Percentiles rank a stretch among this genome's conserved stretches.
phyloP scores from a whole-genome alignment of 768 basidiomycete species.

The Serendipita vermifera region DNA sequence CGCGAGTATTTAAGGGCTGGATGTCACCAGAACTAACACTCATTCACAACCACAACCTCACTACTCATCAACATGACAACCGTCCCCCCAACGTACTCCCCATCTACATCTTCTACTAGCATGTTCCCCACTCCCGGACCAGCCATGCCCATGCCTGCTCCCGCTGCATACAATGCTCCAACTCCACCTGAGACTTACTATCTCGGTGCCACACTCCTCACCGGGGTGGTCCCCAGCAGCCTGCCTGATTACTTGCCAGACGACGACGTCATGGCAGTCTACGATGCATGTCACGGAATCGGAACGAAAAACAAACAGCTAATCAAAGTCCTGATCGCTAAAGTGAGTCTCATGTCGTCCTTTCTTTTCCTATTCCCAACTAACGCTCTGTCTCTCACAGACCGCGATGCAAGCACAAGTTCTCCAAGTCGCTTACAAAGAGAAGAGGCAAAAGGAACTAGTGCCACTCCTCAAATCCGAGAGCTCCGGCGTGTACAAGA shows the following conservation, averaged over 20 bases:
- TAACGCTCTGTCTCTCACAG: background rate
- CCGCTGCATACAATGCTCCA: background rate
- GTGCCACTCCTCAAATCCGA: background rate
- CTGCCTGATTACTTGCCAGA: background rate
- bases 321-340: background rate
- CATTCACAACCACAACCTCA: no score
- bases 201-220: background rate
- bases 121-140: no score
- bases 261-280: background rate
- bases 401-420: background rate
- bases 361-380: background rate
- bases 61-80: no score
- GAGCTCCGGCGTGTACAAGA: background rate
- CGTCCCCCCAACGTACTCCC: no score
- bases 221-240: background rate
- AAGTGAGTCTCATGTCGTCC: background rate
- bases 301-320: background rate
- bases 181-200: background rate
- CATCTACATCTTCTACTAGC: no score
- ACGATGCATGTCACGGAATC: background rate
- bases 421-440: background rate
- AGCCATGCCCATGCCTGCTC: no score
- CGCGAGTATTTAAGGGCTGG: no score
- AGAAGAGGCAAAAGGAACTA: background rate
- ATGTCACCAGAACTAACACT: no score